Evolutionary conservation across 495 filamentous ascomycete genomes (phyloP).

Genomic region (Ascobolus immersus): DNA sequence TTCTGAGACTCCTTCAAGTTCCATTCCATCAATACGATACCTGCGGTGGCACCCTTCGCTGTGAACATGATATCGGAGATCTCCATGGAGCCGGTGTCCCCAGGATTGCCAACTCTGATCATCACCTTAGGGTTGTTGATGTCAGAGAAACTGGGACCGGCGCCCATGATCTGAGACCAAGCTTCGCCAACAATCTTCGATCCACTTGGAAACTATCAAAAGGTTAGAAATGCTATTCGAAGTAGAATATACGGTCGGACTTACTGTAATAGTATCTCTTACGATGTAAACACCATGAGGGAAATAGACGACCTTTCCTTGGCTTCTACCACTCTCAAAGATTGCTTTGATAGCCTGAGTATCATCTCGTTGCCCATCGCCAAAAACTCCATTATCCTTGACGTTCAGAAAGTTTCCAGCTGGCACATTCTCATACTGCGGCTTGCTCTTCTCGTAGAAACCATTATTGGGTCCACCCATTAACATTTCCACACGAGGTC

Average conservation of each 20-base stretch:
- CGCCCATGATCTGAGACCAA: conserved; percentile 37
- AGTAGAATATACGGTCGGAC: conserved; percentile 25
- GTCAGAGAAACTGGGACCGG: conserved; percentile 33
- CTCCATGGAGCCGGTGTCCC: conserved; percentile 28
- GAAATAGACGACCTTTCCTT: conserved; percentile 58
- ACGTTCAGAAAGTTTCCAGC: conserved; percentile 43
- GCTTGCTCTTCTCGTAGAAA: conserved; percentile 41
- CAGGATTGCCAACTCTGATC: conserved; percentile 32
- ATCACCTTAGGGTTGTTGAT: conserved; percentile 37
- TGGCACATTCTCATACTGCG: conserved; percentile 41
- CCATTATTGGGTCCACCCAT: conserved; percentile 19
- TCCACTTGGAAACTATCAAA: conserved; percentile 22
- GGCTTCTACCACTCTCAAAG: conserved; percentile 31
- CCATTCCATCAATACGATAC: conserved; percentile 51
- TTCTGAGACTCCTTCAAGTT: conserved; percentile 29
- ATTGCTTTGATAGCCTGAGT: conserved; percentile 43
- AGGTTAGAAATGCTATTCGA: conserved; percentile 12
- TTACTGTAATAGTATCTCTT: conserved; percentile 59
- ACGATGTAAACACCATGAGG: conserved; percentile 76
- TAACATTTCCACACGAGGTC: conserved; percentile 12
- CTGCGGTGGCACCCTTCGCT: conserved; percentile 36
- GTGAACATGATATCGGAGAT: conserved; percentile 29
- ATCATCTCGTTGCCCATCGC: conserved; percentile 47
- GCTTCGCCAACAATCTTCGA: conserved; percentile 1
- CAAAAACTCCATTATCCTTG: conserved; percentile 50